Percentiles rank a stretch among this genome's conserved stretches.
These are phyloP conservation scores for Cytospora schulzeri DNA, from an alignment of 2,329 filamentous ascomycete species.

Conservation along the genomic window DNA sequence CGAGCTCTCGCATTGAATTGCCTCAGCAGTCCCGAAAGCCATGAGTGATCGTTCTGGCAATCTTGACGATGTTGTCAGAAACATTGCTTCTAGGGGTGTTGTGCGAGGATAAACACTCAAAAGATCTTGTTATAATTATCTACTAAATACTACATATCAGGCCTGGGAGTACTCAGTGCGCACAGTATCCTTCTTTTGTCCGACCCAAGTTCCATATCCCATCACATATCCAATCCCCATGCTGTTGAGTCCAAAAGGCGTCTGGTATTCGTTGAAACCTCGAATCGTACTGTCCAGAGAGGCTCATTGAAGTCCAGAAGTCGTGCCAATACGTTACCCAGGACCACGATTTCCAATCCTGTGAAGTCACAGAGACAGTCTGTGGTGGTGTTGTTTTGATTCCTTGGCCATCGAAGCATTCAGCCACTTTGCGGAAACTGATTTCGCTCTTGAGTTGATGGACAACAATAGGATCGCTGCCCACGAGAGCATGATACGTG, in stretches of 20 bases:
- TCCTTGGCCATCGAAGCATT: conserved; percentile 36
- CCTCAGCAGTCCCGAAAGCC: not conserved
- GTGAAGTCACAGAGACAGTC: conserved; percentile 21
- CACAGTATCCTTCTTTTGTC: conserved; percentile 12
- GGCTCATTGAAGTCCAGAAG: conserved; percentile 31
- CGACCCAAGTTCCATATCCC: conserved; percentile 34
- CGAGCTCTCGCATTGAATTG: not conserved
- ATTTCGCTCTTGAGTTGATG: conserved; percentile 35
- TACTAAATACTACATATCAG: not conserved
- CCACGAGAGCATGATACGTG: conserved; percentile 33
- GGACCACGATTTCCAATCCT: not conserved
- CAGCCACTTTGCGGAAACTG: conserved; percentile 35
- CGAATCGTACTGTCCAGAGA: conserved; percentile 28
- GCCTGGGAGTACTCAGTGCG: not conserved
- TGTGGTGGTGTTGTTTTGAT: conserved; percentile 29
- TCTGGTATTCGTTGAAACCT: conserved; percentile 33
- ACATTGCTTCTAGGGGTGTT: not conserved
- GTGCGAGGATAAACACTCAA: not conserved
- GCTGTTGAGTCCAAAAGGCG: conserved; percentile 29
- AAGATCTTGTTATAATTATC: not conserved
- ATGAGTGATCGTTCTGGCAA: not conserved
- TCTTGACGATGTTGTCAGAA: not conserved
- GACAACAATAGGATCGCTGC: conserved; percentile 32
- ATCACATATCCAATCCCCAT: conserved; percentile 33
- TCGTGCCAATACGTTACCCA: conserved; percentile 29